phyloP scores from a whole-genome alignment of 768 basidiomycete genomes.

The Kwoniella shandongensis region DNA sequence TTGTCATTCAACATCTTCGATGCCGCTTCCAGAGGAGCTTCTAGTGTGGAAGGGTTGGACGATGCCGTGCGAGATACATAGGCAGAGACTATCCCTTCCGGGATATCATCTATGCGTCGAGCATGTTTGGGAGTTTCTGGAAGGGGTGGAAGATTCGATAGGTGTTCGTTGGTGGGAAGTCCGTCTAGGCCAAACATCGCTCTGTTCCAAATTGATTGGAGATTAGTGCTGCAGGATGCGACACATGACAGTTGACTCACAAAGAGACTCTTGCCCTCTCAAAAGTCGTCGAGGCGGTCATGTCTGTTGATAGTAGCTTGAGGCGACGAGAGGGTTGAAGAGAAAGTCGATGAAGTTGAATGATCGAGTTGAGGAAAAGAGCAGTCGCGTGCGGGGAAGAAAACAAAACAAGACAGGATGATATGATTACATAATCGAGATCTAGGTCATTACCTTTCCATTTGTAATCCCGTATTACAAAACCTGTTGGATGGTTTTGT shows the following conservation, averaged over 20 bases:
- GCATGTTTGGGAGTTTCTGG: slow-evolving; percentile 29
- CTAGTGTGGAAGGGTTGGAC: no score
- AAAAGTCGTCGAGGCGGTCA: not conserved
- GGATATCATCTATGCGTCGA: not conserved
- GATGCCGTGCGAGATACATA: no score
- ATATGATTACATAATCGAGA: no score
- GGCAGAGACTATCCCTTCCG: not conserved
- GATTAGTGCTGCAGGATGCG: no score
- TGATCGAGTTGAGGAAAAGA: slow-evolving; percentile 4
- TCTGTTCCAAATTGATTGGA: no score
- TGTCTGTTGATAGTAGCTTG: not conserved
- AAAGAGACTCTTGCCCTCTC: no score
- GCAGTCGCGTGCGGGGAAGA: slow-evolving; percentile 10
- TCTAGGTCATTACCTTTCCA: no score
- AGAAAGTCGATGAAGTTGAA: not conserved
- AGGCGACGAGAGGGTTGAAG: not conserved
- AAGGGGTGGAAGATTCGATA: slow-evolving; percentile 31
- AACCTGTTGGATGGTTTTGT: no score
- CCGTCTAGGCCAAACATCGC: slow-evolving; percentile 6
- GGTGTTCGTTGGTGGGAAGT: slow-evolving; percentile 20
- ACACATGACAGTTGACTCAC: no score
- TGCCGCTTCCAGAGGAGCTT: no score
- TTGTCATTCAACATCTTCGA: no score
- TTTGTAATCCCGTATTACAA: no score
- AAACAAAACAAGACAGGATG: not conserved